phyloP scores from a whole-genome alignment of 192 early-diverging fungal genomes.

The Backusella macrospora region DNA sequence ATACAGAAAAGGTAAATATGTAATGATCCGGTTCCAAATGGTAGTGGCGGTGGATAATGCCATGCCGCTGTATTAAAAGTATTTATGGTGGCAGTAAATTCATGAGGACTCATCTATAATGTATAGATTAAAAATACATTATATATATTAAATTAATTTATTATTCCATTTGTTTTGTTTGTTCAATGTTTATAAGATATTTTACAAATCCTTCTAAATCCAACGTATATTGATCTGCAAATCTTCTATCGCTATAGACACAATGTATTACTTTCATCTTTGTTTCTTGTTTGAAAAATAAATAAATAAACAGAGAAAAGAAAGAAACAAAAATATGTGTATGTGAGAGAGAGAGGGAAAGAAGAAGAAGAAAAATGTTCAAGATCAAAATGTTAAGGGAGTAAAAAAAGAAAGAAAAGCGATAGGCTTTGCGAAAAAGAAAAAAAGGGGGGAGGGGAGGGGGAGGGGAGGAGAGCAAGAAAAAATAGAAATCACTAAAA shows the following conservation, averaged over 20 bases:
- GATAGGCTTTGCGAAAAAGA: slow-evolving; percentile 1
- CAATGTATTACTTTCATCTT: slow-evolving; percentile 32
- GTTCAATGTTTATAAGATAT: neutral
- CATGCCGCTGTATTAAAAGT: slow-evolving; percentile 29
- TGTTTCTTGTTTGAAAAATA: neutral
- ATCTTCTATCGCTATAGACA: slow-evolving; percentile 13
- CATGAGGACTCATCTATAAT: slow-evolving; percentile 28
- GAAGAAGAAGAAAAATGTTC: slow-evolving; percentile 1
- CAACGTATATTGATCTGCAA: slow-evolving; percentile 38
- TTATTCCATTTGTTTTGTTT: neutral
- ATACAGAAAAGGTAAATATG: slow-evolving; percentile 13
- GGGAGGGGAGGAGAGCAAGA: neutral
- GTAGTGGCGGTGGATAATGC: slow-evolving; percentile 24
- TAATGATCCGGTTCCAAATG: slow-evolving; percentile 13
- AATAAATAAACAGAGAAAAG: slow-evolving; percentile 16
- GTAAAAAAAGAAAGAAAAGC: slow-evolving; percentile 1
- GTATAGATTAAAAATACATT: neutral
- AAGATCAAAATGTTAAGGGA: slow-evolving; percentile 21
- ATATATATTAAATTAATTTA: slow-evolving; percentile 8
- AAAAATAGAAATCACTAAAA: neutral
- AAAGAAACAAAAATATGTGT: neutral
- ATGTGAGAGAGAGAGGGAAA: neutral
- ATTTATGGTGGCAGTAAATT: slow-evolving; percentile 27
- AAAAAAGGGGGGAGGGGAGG: neutral
- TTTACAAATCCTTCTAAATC: slow-evolving; percentile 39